Evolutionary conservation across 2,329 filamentous ascomycete species (phyloP), one percentile per base, ranked within the genome.

Genomic region (Fusarium nodosum): DNA sequence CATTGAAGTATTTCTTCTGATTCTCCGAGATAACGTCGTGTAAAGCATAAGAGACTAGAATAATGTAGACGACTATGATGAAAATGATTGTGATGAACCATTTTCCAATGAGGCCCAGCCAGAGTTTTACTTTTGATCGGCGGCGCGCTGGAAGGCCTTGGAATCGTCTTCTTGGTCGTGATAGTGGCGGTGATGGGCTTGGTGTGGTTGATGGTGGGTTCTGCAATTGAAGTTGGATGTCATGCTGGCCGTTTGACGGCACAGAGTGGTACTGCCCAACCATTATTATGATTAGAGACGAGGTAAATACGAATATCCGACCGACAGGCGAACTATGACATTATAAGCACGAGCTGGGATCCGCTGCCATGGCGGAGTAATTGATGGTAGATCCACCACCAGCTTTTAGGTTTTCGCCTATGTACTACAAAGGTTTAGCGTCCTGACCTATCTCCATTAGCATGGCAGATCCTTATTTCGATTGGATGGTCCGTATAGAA

Each of bases 1-100:
- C 75, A 56, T 84, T 84, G 58, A 81, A 84, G 39, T 77, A 68
- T 41, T 77, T 77, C 68, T 83, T 84, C 30, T 75, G 69, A 2
- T 41, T 24, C 20, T 69, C 47, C 3, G 54, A 50, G 5, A 72
- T 64, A 42, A 72, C 68, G 1, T 48, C 22, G 15, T 67, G 18
- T 1, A 18, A 20, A 7, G 66, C 60, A 33, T 71, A 72, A 0
- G 34, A 24, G 2, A 52, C 33, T 13, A 72, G 38, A 11, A 69
- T 53, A 6, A 55, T 30, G 4, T 45, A 51, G 0, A 68, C 57
- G 7, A 52, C 33, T 7, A 58, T 4, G 2, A 69, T 39, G 7
- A 70, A 33, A 12, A 39, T 12, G 4, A 56, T 39, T 1, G 64
- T 70, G n/a, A 66, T 16, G 3, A 56, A 44, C 64, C 69, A 71